phyloP scores from a whole-genome alignment of 2,329 filamentous ascomycete species.

The Alternaria brassicicola region DNA sequence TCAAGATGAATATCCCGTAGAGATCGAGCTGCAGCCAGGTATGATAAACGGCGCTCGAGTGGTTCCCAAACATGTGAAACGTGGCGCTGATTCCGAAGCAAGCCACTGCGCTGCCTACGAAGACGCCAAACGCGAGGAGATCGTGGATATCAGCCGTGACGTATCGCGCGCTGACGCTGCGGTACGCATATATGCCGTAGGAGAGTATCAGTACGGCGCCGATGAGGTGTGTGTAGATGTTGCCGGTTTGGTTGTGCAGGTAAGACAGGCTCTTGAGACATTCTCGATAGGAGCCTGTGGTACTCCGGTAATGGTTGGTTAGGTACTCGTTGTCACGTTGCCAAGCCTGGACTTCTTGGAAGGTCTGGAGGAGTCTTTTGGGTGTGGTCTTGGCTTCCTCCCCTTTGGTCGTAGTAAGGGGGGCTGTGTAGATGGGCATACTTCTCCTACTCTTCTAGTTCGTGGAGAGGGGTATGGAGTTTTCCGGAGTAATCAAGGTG shows the following conservation, averaged over 20 bases:
- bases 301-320: conserved; percentile 1
- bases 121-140: conserved; percentile 7
- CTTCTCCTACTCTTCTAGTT: neutral
- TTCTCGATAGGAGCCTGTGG: conserved; percentile 5
- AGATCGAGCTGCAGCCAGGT: conserved; percentile 8
- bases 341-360: conserved; percentile 13
- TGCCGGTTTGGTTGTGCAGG: conserved; percentile 9
- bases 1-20: conserved; percentile 11
- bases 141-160: conserved; percentile 1
- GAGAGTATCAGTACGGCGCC: neutral
- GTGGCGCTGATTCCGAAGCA: conserved; percentile 12
- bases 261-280: conserved; percentile 7
- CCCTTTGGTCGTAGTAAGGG: conserved; percentile 1
- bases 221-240: conserved; percentile 11
- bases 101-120: neutral
- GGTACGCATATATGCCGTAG: neutral
- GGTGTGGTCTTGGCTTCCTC: neutral
- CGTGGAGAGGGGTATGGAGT: neutral
- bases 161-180: neutral
- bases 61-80: conserved; percentile 9
- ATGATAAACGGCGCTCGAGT: conserved; percentile 7
- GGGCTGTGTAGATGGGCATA: neutral
- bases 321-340: conserved; percentile 14
- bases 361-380: conserved; percentile 22
- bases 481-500: neutral